Evolutionary conservation across 257 asterid genomes (phyloP).

Genomic region (Ocimum tenuiflorum): DNA sequence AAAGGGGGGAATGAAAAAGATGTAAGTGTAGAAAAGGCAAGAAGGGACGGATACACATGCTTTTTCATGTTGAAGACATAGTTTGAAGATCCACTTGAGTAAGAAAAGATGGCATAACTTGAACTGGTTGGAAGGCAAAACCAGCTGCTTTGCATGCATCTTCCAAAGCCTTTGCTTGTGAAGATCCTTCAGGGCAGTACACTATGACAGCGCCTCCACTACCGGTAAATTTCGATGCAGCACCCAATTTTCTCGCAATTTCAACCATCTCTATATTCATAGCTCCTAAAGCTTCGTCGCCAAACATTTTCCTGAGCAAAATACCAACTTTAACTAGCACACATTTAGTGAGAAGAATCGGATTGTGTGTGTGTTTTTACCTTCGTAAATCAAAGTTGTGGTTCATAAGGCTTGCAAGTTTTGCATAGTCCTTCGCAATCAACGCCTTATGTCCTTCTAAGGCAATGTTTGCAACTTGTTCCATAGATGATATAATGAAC

Average conservation of each 20-base stretch:
- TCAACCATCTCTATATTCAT: slow-evolving; percentile 91
- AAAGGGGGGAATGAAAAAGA: not conserved
- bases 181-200: slow-evolving; percentile 72
- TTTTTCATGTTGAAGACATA: slow-evolving; percentile 23
- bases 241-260: slow-evolving; percentile 65
- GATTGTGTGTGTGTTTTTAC: slow-evolving; percentile 24
- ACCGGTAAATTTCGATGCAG: slow-evolving; percentile 91
- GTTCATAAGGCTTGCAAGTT: slow-evolving; percentile 73
- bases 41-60: not conserved
- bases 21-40: not conserved
- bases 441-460: slow-evolving; percentile 61
- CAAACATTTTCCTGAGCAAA: slow-evolving; percentile 65
- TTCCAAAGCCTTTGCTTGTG: slow-evolving; percentile 61
- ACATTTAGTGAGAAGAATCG: not conserved
- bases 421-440: slow-evolving; percentile 54
- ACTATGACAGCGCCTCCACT: slow-evolving; percentile 93
- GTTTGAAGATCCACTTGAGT: slow-evolving; percentile 39
- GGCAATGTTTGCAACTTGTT: slow-evolving; percentile 76
- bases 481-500: slow-evolving; percentile 70
- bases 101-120: slow-evolving; percentile 51
- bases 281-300: slow-evolving; percentile 75
- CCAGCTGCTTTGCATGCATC: slow-evolving; percentile 64
- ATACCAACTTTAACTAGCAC: not conserved
- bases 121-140: slow-evolving; percentile 47
- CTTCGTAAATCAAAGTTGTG: slow-evolving; percentile 81